Evolutionary conservation across 164 flowering plant species (phyloP).

Genomic region (Kingdonia uniflora): DNA sequence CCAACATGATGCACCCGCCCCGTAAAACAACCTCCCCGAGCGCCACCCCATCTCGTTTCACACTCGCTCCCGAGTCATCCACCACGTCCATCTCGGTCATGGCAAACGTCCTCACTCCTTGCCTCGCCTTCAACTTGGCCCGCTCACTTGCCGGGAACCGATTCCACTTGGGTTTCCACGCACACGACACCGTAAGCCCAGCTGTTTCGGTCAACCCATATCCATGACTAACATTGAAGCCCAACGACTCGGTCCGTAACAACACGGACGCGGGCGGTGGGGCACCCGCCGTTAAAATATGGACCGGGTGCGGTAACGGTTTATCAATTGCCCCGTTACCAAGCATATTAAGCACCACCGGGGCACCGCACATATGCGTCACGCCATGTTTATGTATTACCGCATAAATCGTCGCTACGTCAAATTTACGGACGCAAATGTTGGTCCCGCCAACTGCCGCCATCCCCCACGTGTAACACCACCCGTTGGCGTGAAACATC

Average conservation of each 20-base stretch:
- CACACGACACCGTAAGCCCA: constrained; percentile 29
- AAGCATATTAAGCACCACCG: constrained; percentile 49
- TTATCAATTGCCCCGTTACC: constrained; percentile 14
- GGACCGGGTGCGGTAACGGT: constrained; percentile 22
- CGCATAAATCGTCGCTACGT: constrained; percentile 15
- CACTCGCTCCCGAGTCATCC: constrained; percentile 23
- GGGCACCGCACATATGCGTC: constrained; percentile 51
- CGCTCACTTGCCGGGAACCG: constrained; percentile 26
- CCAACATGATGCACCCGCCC: constrained; percentile 30
- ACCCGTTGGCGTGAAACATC: constrained; percentile 56
- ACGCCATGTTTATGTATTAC: constrained; percentile 21
- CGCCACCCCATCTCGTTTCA: constrained; percentile 25
- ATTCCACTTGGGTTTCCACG: constrained; percentile 44
- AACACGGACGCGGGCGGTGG: constrained; percentile 45
- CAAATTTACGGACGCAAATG: constrained; percentile 40
- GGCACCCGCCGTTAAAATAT: constrained; percentile 40
- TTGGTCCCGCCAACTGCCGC: constrained; percentile 52
- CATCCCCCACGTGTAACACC: constrained; percentile 45
- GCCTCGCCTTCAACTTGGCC: constrained; percentile 40
- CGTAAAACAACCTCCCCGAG: constrained; percentile 37
- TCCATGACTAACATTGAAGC: constrained; percentile 38
- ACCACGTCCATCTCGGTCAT: constrained; percentile 28
- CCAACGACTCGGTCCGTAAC: constrained; percentile 24
- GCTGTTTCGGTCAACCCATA: constrained; percentile 51
- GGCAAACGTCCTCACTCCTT: constrained; percentile 26